Base-by-base conservation (phyloP, 331 rosid genomes). In the Malus hybrid region DNA sequence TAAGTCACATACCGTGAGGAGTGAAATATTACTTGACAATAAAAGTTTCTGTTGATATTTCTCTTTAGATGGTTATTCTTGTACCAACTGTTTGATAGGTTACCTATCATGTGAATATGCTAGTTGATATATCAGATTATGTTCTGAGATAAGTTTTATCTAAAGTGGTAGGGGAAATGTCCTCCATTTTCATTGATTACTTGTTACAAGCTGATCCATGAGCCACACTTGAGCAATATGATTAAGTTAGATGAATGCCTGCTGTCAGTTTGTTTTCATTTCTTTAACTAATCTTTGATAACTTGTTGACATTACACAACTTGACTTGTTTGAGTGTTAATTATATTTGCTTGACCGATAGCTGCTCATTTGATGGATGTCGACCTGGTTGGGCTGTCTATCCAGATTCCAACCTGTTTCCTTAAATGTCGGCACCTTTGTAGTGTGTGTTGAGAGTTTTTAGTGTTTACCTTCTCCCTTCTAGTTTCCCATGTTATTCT, bases 1-100 rank as follows among this genome's bases (percentile, higher is more conserved):
- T 83, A 76, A 75, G 80, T 77, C 57, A 15, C 28, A 29, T 69
- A 28, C 64, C 73, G 22, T 31, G 67, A 33, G 14, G 13, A 61
- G 56, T 57, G 1, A 33, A 62, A 28, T 1, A 28, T 63, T 20
- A 12, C 44, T 11, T 50, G 6, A 48, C 20, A 13, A 6, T 19
- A 6, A 44, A 44, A 9, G 5, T 46, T 65, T 6, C 29, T 8
- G 10, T 33, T 65, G 7, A 29, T 39, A 16, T 28, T 42, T n/a
- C 33, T 33, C 52, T 54, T 31, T 56, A 34, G 24, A 71, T 52
- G 3, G n/a, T 31, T 71, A 32, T 28, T 48, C 20, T 52, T 52
- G 18, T n/a, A 33, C 14, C 20, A 32, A 20, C 59, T 4, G 32
- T 4, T 61, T 61, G 65, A 0, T 27, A 24, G 18, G 65, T 27